Percentiles rank a stretch among this genome's conserved stretches.
phyloP scores from a whole-genome alignment of 148 eudicot genomes.

The Suaeda aralocaspica region DNA sequence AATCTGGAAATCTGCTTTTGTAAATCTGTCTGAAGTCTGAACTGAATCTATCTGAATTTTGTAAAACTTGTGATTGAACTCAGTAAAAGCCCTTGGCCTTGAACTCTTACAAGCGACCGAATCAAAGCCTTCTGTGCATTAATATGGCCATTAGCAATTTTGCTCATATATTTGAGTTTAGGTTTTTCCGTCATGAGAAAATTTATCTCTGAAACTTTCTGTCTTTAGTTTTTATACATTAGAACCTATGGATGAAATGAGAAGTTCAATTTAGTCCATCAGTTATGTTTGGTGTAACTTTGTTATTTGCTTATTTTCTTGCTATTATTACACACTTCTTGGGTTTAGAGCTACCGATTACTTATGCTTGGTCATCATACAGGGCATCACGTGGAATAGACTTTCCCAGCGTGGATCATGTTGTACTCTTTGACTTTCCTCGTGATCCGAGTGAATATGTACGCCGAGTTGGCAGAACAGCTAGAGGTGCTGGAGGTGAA shows the following conservation, averaged over 20 bases:
- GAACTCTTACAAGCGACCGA: too few relatives aligned
- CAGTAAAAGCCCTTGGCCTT: not conserved
- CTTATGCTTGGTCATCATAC: constrained; percentile 18
- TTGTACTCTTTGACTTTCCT: constrained; percentile 87
- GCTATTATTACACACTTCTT: not conserved
- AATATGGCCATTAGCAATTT: not conserved
- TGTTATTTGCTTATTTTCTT: not conserved
- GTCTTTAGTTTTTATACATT: not conserved
- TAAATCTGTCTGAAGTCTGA: not conserved
- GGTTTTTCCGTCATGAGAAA: too few relatives aligned
- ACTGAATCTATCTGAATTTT: not conserved
- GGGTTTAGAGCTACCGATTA: constrained; percentile 5
- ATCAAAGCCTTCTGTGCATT: not conserved
- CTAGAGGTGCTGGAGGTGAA: constrained; percentile 86
- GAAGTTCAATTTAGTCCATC: not conserved
- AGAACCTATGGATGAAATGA: not conserved
- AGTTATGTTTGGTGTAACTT: not conserved
- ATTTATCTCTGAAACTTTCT: not conserved
- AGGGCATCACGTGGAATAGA: constrained; percentile 98
- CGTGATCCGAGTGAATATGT: constrained; percentile 98
- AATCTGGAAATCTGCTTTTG: not conserved
- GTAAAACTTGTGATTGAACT: not conserved
- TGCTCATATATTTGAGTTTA: not conserved
- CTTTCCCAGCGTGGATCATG: constrained; percentile 76
- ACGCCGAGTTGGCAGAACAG: constrained; percentile 96